Conservation (phyloP, 495 filamentous ascomycete species). For the Trypethelium eluteriae region DNA sequence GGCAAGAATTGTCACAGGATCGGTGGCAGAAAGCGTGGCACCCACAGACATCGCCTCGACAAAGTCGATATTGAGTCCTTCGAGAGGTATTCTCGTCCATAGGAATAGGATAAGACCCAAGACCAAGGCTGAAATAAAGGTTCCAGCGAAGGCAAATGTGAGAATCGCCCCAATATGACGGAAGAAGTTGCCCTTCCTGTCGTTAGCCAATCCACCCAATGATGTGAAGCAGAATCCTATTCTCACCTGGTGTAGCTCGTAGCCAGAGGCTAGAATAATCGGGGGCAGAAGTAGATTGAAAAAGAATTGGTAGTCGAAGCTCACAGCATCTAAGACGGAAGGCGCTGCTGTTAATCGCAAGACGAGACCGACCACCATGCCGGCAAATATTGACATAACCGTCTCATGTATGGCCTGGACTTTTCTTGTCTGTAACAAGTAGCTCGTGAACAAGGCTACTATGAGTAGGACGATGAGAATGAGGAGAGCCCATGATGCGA, state of each 20-base stretch:
- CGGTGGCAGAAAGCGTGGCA: slow-evolving; percentile 90
- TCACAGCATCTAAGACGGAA: slow-evolving; percentile 77
- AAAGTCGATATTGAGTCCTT: slow-evolving; percentile 76
- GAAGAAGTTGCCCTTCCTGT: slow-evolving; percentile 78
- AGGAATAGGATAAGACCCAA: slow-evolving; percentile 79
- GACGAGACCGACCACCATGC: slow-evolving; percentile 91
- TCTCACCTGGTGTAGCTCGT: slow-evolving; percentile 79
- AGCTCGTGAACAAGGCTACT: slow-evolving; percentile 90
- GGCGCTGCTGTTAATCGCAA: slow-evolving; percentile 70
- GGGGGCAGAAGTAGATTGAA: slow-evolving; percentile 96
- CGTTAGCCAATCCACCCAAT: not conserved
- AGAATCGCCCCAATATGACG: slow-evolving; percentile 96
- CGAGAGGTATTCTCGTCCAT: slow-evolving; percentile 79
- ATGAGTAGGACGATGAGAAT: slow-evolving; percentile 92
- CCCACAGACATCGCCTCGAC: slow-evolving; percentile 94
- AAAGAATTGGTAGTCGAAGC: slow-evolving; percentile 97
- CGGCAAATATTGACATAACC: slow-evolving; percentile 94
- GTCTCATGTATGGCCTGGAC: slow-evolving; percentile 97
- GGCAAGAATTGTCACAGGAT: slow-evolving; percentile 92
- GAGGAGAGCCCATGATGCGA: slow-evolving; percentile 92
- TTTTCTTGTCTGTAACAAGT: slow-evolving; percentile 86
- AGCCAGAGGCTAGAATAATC: slow-evolving; percentile 94
- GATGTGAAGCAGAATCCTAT: not conserved
- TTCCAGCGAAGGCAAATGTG: slow-evolving; percentile 97
- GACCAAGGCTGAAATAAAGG: slow-evolving; percentile 92